Base-by-base conservation (phyloP, 306 rosid species). In the Cucurbita pepo region DNA sequence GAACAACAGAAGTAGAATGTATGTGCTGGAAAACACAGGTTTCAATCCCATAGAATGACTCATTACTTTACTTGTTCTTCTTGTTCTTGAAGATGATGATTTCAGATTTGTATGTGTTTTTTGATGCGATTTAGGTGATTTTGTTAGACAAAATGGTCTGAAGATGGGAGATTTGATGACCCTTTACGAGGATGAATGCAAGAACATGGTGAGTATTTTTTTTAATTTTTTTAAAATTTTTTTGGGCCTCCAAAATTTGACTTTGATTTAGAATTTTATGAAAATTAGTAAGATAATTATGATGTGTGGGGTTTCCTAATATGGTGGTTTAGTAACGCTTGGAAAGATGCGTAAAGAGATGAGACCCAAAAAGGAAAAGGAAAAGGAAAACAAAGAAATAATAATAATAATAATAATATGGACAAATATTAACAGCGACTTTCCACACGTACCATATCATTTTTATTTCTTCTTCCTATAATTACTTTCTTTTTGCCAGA, bases 11-110 rank as follows among this genome's bases (percentile, higher is more conserved):
- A 81, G 91, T 70, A 77, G 91, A 73, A 88, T 91, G 92, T 88
- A 91, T 77, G 72, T 91, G 18, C 83, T 91, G 0, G 90, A 91
- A 47, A 76, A 81, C 65, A 55, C 88, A 77, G 90, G 96, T 89
- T 12, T 41, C 57, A 41, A 22, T 55, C 4, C n/a, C 12, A 21
- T 44, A 11, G 66, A 6, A 5, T 6, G 19, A 40, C 36, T 34
- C 44, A 51, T 1, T 5, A 51, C 8, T 6, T 53, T 36, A 13
- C 7, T 47, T 47, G 0, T 15, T 3, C 3, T 71, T 53, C 63
- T 16, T 21, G 22, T 21, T 51, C 10, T 10, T 21, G 5, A 0
- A 5, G 45, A 18, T 19, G 4, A 55, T 57, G 63, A 22, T 5
- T 25, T 0, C 19, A 62, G 16, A 43, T 66, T 13, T 4, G 3